Conservation (phyloP, 2,329 filamentous ascomycete genomes). For the Rhinocladiella similis region DNA sequence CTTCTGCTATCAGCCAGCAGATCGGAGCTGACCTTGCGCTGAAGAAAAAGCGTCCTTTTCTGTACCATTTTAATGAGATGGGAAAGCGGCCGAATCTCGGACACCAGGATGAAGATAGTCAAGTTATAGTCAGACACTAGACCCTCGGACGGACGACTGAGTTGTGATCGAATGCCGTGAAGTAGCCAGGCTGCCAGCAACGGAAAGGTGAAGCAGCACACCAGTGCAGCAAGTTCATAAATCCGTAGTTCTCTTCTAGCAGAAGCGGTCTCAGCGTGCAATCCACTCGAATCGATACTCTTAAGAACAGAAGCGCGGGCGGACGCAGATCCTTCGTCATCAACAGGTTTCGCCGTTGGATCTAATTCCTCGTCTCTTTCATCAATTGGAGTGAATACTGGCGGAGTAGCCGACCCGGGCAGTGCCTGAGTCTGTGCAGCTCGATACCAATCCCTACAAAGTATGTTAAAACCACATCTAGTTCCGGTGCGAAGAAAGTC, state of each 20-base stretch:
- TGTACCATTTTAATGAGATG: slow-evolving; percentile 81
- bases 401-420: slow-evolving; percentile 45
- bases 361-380: slow-evolving; percentile 36
- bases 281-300: slow-evolving; percentile 20
- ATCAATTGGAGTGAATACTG: slow-evolving; percentile 30
- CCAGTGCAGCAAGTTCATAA: slow-evolving; percentile 73
- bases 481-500: background rate
- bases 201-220: slow-evolving; percentile 78
- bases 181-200: slow-evolving; percentile 78
- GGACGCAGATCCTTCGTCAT: background rate
- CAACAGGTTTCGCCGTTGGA: background rate
- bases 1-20: slow-evolving; percentile 13
- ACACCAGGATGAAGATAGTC: slow-evolving; percentile 82
- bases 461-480: slow-evolving; percentile 14
- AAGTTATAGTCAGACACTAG: slow-evolving; percentile 92
- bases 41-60: slow-evolving; percentile 75
- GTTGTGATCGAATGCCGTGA: slow-evolving; percentile 75
- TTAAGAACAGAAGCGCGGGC: background rate
- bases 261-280: slow-evolving; percentile 26
- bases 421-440: slow-evolving; percentile 65
- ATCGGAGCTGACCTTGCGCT: slow-evolving; percentile 63
- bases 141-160: slow-evolving; percentile 80
- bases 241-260: slow-evolving; percentile 66
- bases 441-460: slow-evolving; percentile 68
- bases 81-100: slow-evolving; percentile 79